A percentile compares a stretch with the other conserved stretches of the same genome.
Evolutionary conservation across 257 asterid genomes (phyloP).

Genomic region (Phtheirospermum japonicum): DNA sequence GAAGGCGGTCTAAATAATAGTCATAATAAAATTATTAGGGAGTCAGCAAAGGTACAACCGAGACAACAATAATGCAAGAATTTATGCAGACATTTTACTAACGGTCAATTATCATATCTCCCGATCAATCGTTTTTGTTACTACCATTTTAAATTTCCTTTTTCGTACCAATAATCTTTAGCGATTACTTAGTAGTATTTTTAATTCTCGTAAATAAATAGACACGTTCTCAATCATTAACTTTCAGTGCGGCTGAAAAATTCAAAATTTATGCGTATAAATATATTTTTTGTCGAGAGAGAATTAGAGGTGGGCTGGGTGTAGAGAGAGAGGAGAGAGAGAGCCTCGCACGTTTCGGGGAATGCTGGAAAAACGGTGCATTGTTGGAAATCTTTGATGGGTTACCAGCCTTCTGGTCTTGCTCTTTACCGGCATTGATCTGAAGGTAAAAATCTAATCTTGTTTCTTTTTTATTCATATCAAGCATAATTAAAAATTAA

Average conservation of each 20-base stretch:
- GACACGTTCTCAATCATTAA: constrained; percentile 30
- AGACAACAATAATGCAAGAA: too few relatives aligned
- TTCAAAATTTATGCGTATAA: background rate
- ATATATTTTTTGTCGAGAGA: constrained; percentile 1
- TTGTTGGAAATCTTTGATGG: constrained; percentile 55
- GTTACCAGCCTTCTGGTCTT: constrained; percentile 53
- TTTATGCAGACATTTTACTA: too few relatives aligned
- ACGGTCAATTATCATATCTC: too few relatives aligned
- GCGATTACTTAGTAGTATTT: background rate
- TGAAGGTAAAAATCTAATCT: constrained; percentile 45
- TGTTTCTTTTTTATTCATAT: constrained; percentile 9
- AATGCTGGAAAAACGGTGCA: constrained; percentile 56
- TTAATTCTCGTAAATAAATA: background rate
- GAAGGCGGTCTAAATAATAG: too few relatives aligned
- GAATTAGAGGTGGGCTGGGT: constrained; percentile 32
- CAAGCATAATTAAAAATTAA: too few relatives aligned
- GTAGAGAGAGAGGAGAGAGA: constrained; percentile 36
- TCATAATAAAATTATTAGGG: too few relatives aligned
- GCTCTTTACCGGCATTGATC: constrained; percentile 55
- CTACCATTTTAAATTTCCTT: background rate
- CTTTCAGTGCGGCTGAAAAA: constrained; percentile 26
- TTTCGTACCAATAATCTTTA: background rate
- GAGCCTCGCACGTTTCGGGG: constrained; percentile 42
- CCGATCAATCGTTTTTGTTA: too few relatives aligned
- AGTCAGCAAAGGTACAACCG: too few relatives aligned